A percentile compares a stretch with the other conserved stretches of the same genome.
phyloP scores from a whole-genome alignment of 345 rosid species.

The Corymbia maculata region DNA sequence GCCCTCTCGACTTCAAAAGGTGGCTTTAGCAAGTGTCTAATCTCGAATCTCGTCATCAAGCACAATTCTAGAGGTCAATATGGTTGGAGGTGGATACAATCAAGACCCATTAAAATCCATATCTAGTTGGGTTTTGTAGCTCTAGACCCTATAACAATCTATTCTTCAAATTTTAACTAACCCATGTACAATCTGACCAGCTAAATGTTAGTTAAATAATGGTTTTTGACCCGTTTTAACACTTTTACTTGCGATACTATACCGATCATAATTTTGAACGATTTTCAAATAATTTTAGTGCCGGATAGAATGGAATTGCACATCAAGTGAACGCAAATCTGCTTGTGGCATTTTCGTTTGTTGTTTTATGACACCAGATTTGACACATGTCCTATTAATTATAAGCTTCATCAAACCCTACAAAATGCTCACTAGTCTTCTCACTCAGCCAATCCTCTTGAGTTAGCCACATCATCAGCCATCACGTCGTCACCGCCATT shows the following conservation, averaged over 20 bases:
- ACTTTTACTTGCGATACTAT: too few species aligned
- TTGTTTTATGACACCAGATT: too few species aligned
- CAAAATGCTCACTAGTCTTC: too few species aligned
- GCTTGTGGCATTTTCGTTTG: too few species aligned
- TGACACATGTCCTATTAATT: too few species aligned
- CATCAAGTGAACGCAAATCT: rapidly evolving
- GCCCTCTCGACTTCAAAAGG: not conserved
- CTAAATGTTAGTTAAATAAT: not conserved
- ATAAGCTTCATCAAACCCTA: too few species aligned
- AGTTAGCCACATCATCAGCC: not conserved
- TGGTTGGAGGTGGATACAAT: not conserved
- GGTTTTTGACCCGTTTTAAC: not conserved
- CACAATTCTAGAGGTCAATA: not conserved
- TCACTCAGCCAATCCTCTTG: not conserved
- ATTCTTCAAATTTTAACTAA: not conserved
- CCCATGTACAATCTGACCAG: not conserved
- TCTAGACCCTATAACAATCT: not conserved
- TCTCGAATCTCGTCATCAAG: not conserved
- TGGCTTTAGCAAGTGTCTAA: not conserved
- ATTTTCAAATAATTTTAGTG: not conserved
- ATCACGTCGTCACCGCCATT: not conserved
- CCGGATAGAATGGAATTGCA: not conserved
- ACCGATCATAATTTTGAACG: not conserved
- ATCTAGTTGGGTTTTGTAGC: not conserved
- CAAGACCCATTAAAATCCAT: not conserved